Conservation (phyloP, 2,329 filamentous ascomycete genomes). For the Cladophialophora immunda region DNA sequence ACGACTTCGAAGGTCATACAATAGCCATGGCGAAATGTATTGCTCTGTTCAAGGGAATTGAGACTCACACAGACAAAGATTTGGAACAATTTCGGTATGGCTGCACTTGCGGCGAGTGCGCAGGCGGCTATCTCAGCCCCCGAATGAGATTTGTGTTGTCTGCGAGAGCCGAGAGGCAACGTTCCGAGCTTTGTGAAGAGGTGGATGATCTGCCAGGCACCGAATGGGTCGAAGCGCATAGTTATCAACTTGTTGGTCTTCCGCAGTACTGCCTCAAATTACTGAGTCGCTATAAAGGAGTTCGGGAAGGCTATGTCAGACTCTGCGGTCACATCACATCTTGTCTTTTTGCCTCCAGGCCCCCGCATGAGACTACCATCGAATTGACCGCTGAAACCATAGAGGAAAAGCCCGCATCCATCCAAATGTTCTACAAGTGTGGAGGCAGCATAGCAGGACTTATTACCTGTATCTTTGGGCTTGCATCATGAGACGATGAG, state of each 20-base stretch:
- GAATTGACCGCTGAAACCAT: background rate
- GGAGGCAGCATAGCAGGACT: constrained; percentile 1
- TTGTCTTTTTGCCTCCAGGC: background rate
- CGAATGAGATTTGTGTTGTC: constrained; percentile 47
- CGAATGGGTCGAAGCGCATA: background rate
- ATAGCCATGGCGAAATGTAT: constrained; percentile 46
- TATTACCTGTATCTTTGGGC: background rate
- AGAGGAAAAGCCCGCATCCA: background rate
- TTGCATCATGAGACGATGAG: background rate
- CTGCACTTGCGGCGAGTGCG: constrained; percentile 51
- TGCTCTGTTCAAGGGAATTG: constrained; percentile 34
- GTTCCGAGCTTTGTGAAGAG: background rate
- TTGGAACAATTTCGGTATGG: constrained; percentile 46
- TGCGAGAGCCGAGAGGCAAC: constrained; percentile 34
- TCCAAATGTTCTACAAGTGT: constrained; percentile 3
- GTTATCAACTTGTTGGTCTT: background rate
- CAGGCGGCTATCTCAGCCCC: constrained; percentile 50
- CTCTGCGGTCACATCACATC: background rate
- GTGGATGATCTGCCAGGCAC: background rate
- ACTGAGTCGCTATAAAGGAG: background rate
- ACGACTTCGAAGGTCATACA: constrained; percentile 34
- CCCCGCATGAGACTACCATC: background rate
- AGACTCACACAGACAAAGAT: constrained; percentile 25
- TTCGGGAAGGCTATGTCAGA: background rate
- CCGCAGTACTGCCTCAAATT: background rate